phyloP scores from a whole-genome alignment of 2,329 filamentous ascomycete species.

The Sporothrix inflata region DNA sequence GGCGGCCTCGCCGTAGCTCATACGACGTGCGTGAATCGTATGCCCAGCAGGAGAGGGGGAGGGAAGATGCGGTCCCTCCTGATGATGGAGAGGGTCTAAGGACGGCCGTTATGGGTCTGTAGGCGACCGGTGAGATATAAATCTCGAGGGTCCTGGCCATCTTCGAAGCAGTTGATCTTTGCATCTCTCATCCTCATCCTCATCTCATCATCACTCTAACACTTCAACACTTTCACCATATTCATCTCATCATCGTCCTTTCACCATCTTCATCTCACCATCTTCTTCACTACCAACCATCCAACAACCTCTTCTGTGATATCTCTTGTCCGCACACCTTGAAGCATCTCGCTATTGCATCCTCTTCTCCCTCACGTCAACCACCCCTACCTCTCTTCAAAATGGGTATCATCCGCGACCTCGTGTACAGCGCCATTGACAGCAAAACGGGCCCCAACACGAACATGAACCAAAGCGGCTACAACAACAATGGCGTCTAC shows the following conservation, averaged over 20 bases:
- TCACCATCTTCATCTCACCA: not conserved
- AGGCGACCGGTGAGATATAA: not conserved
- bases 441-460: not conserved
- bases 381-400: not conserved
- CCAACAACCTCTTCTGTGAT: not conserved
- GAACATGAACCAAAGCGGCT: not conserved
- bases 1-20: not conserved
- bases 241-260: not conserved
- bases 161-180: not conserved
- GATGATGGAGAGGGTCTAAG: not conserved
- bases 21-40: not conserved
- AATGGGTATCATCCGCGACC: slow-evolving; percentile 8
- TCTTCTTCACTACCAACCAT: not conserved
- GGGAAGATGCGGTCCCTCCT: not conserved
- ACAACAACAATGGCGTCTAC: not conserved
- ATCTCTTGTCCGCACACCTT: not conserved
- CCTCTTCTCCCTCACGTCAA: not conserved
- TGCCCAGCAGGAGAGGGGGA: not conserved
- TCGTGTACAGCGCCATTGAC: not conserved
- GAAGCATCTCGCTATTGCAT: not conserved
- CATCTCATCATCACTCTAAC: not conserved
- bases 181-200: not conserved
- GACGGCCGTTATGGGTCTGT: not conserved
- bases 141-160: not conserved
- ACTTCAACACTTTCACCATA: not conserved